Evolutionary conservation across 805 yeast genomes (phyloP).

Genomic region (Hanseniaspora meyeri): DNA sequence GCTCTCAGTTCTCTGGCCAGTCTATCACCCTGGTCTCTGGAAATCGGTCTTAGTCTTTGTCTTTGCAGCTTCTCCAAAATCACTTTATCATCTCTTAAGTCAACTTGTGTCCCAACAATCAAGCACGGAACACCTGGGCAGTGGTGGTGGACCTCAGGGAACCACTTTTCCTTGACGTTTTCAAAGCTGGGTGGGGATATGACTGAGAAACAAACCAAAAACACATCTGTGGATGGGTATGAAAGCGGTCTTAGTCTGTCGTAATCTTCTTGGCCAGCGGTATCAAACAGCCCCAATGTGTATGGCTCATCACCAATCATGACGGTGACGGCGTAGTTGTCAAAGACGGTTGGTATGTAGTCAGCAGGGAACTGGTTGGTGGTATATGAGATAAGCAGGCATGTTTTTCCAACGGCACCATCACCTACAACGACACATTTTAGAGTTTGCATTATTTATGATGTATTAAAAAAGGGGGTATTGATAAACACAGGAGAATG

Average conservation of each 20-base stretch:
- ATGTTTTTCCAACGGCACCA: slow-evolving; percentile 99
- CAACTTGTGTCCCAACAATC: slow-evolving; percentile 94
- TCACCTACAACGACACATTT: slow-evolving; percentile 99
- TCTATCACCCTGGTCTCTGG: slow-evolving; percentile 78
- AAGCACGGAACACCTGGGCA: slow-evolving; percentile 98
- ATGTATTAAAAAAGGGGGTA: background rate
- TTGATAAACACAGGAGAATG: background rate
- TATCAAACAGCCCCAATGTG: slow-evolving; percentile 92
- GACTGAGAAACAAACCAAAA: slow-evolving; percentile 88
- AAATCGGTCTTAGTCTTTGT: slow-evolving; percentile 78
- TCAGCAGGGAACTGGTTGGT: slow-evolving; percentile 96
- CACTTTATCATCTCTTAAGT: slow-evolving; percentile 84
- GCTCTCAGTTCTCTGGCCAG: slow-evolving; percentile 90
- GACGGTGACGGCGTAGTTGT: slow-evolving; percentile 86
- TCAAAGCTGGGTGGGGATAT: slow-evolving; percentile 96
- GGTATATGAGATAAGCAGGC: slow-evolving; percentile 88
- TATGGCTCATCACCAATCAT: slow-evolving; percentile 97
- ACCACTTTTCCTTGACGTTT: slow-evolving; percentile 96
- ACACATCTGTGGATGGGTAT: slow-evolving; percentile 94
- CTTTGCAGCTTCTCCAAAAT: slow-evolving; percentile 80
- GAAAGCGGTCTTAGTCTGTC: slow-evolving; percentile 93
- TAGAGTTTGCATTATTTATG: slow-evolving; percentile 36
- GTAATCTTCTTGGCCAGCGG: slow-evolving; percentile 99
- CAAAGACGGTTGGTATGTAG: slow-evolving; percentile 97
- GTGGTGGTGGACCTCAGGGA: slow-evolving; percentile 95